These are phyloP conservation scores for Emmonsiellopsis sp. DNA, from an alignment of 2,329 filamentous ascomycete species.

Conservation along the genomic window DNA sequence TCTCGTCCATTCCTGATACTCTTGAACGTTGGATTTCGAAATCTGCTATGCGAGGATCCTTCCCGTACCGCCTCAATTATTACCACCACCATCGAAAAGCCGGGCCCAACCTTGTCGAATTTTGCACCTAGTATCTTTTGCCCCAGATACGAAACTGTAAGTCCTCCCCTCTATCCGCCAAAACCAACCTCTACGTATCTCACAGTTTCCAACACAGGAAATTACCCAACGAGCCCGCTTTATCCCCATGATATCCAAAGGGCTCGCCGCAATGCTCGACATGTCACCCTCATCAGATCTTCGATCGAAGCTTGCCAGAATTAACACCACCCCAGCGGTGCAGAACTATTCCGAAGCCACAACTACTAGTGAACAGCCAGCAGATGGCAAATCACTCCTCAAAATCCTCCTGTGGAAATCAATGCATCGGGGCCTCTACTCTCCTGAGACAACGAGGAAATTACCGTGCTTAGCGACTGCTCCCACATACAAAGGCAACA, in stretches of 20 bases:
- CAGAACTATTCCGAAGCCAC: background rate
- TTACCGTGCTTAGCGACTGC: background rate
- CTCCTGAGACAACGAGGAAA: slow-evolving; percentile 6
- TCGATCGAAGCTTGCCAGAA: slow-evolving; percentile 8
- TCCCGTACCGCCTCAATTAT: background rate
- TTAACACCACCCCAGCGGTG: slow-evolving; percentile 2
- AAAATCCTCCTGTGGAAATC: slow-evolving; percentile 24
- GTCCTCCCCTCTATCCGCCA: background rate
- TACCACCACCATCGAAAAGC: slow-evolving; percentile 3
- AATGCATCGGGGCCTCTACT: slow-evolving; percentile 20
- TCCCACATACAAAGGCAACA: background rate
- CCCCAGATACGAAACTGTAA: slow-evolving; percentile 22
- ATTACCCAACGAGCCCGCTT: slow-evolving; percentile 26
- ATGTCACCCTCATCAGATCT: slow-evolving; percentile 11
- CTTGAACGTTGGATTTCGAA: slow-evolving; percentile 19
- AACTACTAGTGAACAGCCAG: background rate
- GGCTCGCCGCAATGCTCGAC: slow-evolving; percentile 23
- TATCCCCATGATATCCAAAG: slow-evolving; percentile 26
- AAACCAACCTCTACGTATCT: background rate
- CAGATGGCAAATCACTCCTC: slow-evolving; percentile 14
- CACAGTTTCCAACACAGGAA: slow-evolving; percentile 16
- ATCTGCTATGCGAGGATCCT: slow-evolving; percentile 10
- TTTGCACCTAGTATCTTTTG: slow-evolving; percentile 23
- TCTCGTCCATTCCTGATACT: slow-evolving; percentile 10
- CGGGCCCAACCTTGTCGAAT: slow-evolving; percentile 13